Conservation (phyloP, 805 yeast species). For the Metschnikowia santaceciliae region DNA sequence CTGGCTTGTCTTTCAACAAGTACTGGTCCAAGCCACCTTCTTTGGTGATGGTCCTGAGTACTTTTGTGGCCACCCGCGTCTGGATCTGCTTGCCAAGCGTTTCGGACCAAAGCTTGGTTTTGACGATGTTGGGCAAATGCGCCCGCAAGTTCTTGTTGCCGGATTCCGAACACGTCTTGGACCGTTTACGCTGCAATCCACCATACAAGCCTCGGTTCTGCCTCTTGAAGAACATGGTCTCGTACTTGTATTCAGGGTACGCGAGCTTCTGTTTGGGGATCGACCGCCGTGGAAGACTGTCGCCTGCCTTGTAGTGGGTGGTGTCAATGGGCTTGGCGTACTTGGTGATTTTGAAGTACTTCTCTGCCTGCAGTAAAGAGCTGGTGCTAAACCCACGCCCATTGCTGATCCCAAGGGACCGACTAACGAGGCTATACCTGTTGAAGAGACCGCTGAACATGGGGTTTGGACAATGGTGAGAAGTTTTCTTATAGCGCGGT, state of each 20-base stretch:
- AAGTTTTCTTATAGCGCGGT: neutral
- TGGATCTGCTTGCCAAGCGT: slow-evolving; percentile 54
- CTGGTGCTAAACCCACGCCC: slow-evolving; percentile 6
- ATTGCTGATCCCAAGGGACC: slow-evolving; percentile 5
- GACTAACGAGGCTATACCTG: slow-evolving; percentile 8
- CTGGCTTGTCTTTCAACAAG: slow-evolving; percentile 78
- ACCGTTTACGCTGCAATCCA: slow-evolving; percentile 74
- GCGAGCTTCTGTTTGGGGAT: slow-evolving; percentile 12
- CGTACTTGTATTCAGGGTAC: slow-evolving; percentile 49
- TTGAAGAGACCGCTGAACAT: slow-evolving; percentile 4
- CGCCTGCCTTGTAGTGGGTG: slow-evolving; percentile 34
- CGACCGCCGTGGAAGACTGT: slow-evolving; percentile 22
- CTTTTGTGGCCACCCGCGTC: slow-evolving; percentile 70
- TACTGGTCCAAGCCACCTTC: slow-evolving; percentile 96
- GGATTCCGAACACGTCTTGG: slow-evolving; percentile 74
- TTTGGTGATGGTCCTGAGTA: slow-evolving; percentile 77
- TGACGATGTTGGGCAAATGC: slow-evolving; percentile 80
- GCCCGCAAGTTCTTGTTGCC: slow-evolving; percentile 68
- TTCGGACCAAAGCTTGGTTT: slow-evolving; percentile 80
- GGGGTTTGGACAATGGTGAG: neutral
- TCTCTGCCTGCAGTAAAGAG: slow-evolving; percentile 23
- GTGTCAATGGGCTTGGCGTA: slow-evolving; percentile 37
- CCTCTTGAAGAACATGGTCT: slow-evolving; percentile 72
- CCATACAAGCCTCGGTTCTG: slow-evolving; percentile 88
- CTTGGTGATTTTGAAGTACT: slow-evolving; percentile 38